A percentile compares a stretch with the other conserved stretches of the same genome.
These are phyloP conservation scores for Neotropicomus parvogracilis DNA, from an alignment of 1,284 basidiomycete genomes.

Conservation along the genomic window DNA sequence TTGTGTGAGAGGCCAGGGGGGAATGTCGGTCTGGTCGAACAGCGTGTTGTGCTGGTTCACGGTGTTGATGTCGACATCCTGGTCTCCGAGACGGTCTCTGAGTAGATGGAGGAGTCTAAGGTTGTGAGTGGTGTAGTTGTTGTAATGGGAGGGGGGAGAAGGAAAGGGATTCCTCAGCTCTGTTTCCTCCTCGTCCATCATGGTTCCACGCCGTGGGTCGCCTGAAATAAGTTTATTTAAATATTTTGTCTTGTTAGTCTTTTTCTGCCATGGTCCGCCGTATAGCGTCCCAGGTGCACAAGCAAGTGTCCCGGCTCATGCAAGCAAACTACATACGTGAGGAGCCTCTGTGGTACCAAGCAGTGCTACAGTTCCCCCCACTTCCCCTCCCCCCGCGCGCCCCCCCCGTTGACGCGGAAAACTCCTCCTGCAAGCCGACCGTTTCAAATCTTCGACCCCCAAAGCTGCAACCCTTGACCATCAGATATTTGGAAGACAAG, in stretches of 20 bases:
- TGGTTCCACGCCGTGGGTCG: background rate
- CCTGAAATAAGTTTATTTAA: conserved; percentile 1
- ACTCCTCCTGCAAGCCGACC: conserved; percentile 25
- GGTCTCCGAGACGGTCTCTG: conserved; percentile 45
- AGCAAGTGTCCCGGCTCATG: conserved; percentile 82
- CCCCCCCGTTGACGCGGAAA: conserved; percentile 52
- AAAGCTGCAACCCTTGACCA: conserved; percentile 55
- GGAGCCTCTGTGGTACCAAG: conserved; percentile 83
- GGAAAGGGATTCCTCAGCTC: conserved; percentile 80
- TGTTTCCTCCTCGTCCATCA: conserved; percentile 57
- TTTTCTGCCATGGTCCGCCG: conserved; percentile 66
- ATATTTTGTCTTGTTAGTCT: background rate
- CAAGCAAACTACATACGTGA: conserved; percentile 63
- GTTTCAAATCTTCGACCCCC: conserved; percentile 38
- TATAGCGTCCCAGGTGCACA: conserved; percentile 85
- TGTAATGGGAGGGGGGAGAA: conserved; percentile 75
- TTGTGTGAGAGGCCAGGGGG: conserved; percentile 65
- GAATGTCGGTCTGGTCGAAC: conserved; percentile 64
- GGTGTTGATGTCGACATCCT: conserved; percentile 35
- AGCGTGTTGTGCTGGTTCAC: conserved; percentile 58
- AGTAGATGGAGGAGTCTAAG: conserved; percentile 59
- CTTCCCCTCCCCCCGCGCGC: conserved; percentile 77
- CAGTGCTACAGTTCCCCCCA: conserved; percentile 86
- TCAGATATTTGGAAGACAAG: conserved; percentile 84
- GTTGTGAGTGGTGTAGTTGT: conserved; percentile 67